Base-by-base conservation (phyloP, 2,329 filamentous ascomycete species). In the Curvularia eragrostidis region DNA sequence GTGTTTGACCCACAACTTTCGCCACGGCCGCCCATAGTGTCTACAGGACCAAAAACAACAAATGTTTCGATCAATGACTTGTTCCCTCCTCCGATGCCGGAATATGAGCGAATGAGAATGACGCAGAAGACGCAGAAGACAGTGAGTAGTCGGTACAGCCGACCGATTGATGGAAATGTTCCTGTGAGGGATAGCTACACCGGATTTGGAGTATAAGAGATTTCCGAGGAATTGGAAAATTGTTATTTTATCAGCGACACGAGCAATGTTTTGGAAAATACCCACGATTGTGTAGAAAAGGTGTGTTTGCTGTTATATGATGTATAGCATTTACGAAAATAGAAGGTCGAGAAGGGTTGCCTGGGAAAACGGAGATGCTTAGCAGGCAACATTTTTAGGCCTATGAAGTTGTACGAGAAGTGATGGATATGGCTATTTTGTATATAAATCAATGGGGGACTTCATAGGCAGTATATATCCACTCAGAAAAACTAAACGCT, bases 41-140 rank as follows among this genome's bases (percentile, higher is more conserved):
- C 24, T 12, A 47, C 15, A 13, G 48, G 53, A 1, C 63, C 63
- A 3, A 66, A 62, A 9, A 63, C 28, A 3, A 42, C 56, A 6
- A 56, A 56, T 19, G 63, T 66, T 3, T 57, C 63, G 0, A 57
- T 42, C 13, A 53, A 50, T 1, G 63, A 66, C 2, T 6, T 66
- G 1, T 66, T 54, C 21, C 63, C 63, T 10, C 60, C 60, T 5
- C 62, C 59, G 0, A 58, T 57, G n/a, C 53, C 58, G 7, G 44
- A 50, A 3, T 41, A 43, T 3, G 48, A 52, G 8, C 46, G 54
- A 4, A 19, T 54, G 8, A 38, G 38, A 1, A 44, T 44, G 18
- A 47, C 42, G 7, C 24, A 21, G 42, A 46, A 13, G 46, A 46
- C 52, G 5, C 41, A 51, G 13, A 55, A 46, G 13, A 34, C 19